Conservation (phyloP, 2,329 filamentous ascomycete species). For the Aspergillus aculeatus region DNA sequence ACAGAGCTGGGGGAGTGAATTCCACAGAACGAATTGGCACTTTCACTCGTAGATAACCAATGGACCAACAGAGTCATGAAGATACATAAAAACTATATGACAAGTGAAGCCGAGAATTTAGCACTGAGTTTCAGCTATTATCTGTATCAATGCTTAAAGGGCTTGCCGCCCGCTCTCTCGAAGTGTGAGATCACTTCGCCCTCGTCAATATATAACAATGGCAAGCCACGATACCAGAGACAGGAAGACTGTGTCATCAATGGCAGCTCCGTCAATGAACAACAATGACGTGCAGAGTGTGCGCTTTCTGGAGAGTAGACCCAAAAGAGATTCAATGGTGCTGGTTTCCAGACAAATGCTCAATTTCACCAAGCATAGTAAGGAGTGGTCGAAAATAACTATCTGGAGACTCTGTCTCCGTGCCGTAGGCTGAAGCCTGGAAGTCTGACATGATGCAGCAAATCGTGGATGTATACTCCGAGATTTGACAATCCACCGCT, state of each 20-base stretch:
- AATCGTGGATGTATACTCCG: not conserved
- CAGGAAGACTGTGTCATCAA: not conserved
- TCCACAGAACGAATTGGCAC: not conserved
- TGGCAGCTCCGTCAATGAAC: too few species aligned
- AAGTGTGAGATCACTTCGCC: not conserved
- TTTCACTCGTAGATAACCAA: not conserved
- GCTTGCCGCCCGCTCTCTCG: not conserved
- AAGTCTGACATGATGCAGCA: not conserved
- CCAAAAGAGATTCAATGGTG: not conserved
- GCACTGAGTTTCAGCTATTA: not conserved
- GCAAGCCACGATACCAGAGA: not conserved
- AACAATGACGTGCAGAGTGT: too few species aligned
- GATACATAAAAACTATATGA: not conserved
- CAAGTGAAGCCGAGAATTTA: not conserved
- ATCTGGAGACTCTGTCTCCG: not conserved
- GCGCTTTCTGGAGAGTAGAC: too few species aligned
- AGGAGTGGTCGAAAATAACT: not conserved
- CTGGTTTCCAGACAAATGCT: not conserved
- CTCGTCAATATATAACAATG: not conserved
- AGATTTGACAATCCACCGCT: not conserved
- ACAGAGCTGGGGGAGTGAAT: not conserved
- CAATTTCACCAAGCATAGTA: not conserved
- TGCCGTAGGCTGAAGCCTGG: not conserved
- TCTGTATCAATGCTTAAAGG: not conserved
- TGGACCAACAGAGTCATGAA: not conserved